Percentiles rank a stretch among this genome's conserved stretches.
Evolutionary conservation across 768 basidiomycete species (phyloP).

Genomic region (Leccinum ochraceum): DNA sequence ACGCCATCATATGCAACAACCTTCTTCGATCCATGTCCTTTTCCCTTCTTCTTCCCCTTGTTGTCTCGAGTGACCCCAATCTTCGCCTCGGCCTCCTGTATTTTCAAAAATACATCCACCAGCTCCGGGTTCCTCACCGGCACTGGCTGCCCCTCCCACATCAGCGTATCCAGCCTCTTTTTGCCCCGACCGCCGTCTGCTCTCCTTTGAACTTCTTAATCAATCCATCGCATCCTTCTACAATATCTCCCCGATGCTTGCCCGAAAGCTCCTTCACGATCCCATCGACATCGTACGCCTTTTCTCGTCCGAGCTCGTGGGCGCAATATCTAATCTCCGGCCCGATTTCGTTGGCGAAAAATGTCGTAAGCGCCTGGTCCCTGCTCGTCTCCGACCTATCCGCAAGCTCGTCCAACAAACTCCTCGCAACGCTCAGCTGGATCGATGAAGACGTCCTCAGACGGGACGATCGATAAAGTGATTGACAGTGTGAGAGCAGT

Average conservation of each 20-base stretch:
- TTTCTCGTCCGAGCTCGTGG: slow-evolving; percentile 77
- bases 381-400: slow-evolving; percentile 64
- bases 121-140: slow-evolving; percentile 90
- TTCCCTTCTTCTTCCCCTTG: slow-evolving; percentile 38
- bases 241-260: slow-evolving; percentile 56
- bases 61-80: slow-evolving; percentile 43
- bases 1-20: slow-evolving; percentile 89
- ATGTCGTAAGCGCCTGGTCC: slow-evolving; percentile 83
- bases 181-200: slow-evolving; percentile 36
- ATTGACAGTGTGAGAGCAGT: slow-evolving; percentile 71
- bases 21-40: slow-evolving; percentile 56
- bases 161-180: slow-evolving; percentile 57
- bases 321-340: slow-evolving; percentile 93
- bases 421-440: slow-evolving; percentile 77
- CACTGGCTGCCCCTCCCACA: slow-evolving; percentile 83
- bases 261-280: slow-evolving; percentile 67
- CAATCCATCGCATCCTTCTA: slow-evolving; percentile 61
- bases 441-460: slow-evolving; percentile 60
- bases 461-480: slow-evolving; percentile 52
- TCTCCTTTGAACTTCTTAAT: slow-evolving; percentile 52
- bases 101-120: slow-evolving; percentile 80
- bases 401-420: slow-evolving; percentile 69
- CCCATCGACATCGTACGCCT: slow-evolving; percentile 79
- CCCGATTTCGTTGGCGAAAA: slow-evolving; percentile 84
- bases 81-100: slow-evolving; percentile 73